phyloP scores from a whole-genome alignment of 2,329 filamentous ascomycete species.

The Claviceps citrina region DNA sequence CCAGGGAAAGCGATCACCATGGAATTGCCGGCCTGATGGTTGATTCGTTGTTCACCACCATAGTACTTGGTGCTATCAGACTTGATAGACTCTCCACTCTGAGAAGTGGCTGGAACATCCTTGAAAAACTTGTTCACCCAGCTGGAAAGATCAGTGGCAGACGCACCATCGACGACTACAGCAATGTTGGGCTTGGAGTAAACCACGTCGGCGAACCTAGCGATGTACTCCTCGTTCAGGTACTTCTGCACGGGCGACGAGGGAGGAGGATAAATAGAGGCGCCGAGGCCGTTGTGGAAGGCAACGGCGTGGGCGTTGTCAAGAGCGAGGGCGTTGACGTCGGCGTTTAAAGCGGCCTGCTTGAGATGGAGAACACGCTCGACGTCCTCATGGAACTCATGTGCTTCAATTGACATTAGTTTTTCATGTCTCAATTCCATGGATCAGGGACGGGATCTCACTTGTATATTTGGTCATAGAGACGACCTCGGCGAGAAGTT shows the following conservation, averaged over 20 bases:
- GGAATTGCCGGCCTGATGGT: conserved; percentile 62
- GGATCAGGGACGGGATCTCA: conserved; percentile 24
- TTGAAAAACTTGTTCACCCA: conserved; percentile 93
- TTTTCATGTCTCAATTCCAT: conserved; percentile 7
- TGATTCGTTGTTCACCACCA: conserved; percentile 84
- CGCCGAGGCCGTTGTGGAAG: conserved; percentile 86
- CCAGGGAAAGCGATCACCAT: conserved; percentile 87
- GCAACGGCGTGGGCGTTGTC: conserved; percentile 76
- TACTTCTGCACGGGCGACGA: conserved; percentile 64
- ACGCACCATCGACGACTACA: conserved; percentile 76
- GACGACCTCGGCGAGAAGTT: conserved; percentile 85
- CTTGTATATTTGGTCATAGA: conserved; percentile 73
- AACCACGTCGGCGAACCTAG: conserved; percentile 59
- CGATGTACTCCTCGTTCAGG: conserved; percentile 58
- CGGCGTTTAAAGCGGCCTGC: conserved; percentile 56
- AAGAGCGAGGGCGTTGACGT: conserved; percentile 53
- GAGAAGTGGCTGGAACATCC: conserved; percentile 41
- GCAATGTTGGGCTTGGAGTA: conserved; percentile 87
- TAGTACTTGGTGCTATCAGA: conserved; percentile 66
- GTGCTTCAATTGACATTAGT: conserved; percentile 35
- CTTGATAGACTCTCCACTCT: conserved; percentile 38
- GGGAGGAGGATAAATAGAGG: conserved; percentile 56
- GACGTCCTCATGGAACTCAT: conserved; percentile 85
- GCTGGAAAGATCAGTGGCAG: conserved; percentile 60
- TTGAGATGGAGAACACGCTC: conserved; percentile 59